Percentiles rank a stretch among this genome's conserved stretches.
Evolutionary conservation across 768 basidiomycete species (phyloP).

Genomic region (Lyophyllum atratum): DNA sequence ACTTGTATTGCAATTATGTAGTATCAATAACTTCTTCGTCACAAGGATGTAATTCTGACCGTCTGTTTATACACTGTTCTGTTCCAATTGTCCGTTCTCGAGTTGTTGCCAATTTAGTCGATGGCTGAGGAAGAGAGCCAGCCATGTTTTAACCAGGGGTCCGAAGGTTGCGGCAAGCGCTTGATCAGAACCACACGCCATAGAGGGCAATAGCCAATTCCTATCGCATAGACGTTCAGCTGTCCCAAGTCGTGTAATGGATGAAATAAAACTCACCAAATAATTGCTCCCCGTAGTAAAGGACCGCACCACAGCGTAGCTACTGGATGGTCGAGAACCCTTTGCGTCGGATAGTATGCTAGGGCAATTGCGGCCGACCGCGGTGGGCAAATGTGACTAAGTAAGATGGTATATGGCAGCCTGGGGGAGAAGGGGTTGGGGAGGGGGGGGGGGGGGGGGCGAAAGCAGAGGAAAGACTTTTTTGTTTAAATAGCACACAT

Average conservation of each 20-base stretch:
- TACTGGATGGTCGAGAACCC: no score
- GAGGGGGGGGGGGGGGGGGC: no score
- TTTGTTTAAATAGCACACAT: no score
- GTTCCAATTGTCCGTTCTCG: not conserved
- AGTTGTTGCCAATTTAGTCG: slow-evolving; percentile 40
- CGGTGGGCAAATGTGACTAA: no score
- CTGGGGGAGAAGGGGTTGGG: no score
- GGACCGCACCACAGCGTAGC: slow-evolving; percentile 31
- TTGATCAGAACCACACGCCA: slow-evolving; percentile 75
- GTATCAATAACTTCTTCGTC: not conserved
- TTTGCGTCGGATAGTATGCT: no score
- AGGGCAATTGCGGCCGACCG: no score
- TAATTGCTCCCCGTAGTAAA: slow-evolving; percentile 73
- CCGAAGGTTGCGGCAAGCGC: slow-evolving; percentile 82
- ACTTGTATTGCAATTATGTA: slow-evolving; percentile 1
- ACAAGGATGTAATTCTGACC: not conserved
- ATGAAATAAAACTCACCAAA: slow-evolving; percentile 46
- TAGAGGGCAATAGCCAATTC: slow-evolving; percentile 82
- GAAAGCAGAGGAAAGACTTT: no score
- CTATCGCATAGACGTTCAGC: slow-evolving; percentile 30
- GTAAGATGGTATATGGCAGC: no score
- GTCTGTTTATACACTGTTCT: not conserved
- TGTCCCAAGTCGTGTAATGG: not conserved
- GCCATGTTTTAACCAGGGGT: slow-evolving; percentile 74
- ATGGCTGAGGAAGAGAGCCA: slow-evolving; percentile 49